These are phyloP conservation scores for Picea sitchensis DNA, from an alignment of 75 land plant species.

Conservation along the genomic window DNA sequence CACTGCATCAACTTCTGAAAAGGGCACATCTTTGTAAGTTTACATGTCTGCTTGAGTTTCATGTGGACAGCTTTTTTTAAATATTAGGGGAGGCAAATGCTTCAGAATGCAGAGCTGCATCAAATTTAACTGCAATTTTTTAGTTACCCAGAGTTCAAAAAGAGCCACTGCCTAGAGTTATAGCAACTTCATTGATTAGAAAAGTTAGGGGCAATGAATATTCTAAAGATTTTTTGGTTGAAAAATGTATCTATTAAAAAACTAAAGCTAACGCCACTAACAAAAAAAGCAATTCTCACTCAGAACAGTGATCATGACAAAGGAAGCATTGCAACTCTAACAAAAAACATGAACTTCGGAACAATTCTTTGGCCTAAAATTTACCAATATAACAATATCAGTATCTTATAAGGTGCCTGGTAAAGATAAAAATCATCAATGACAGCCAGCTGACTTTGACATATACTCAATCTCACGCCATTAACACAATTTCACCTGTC, in stretches of 20 bases:
- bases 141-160: too few relatives aligned
- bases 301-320: background rate
- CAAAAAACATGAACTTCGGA: background rate
- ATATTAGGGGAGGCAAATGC: background rate
- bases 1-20: background rate
- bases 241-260: background rate
- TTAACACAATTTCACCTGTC: too few relatives aligned
- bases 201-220: background rate
- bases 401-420: background rate
- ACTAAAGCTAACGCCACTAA: background rate
- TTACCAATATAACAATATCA: background rate
- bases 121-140: background rate
- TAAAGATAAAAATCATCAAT: too few relatives aligned
- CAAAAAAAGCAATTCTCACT: background rate
- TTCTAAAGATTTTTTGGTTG: background rate
- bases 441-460: too few relatives aligned
- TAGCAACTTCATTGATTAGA: background rate
- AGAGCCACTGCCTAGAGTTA: background rate
- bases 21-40: background rate
- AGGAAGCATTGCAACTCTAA: background rate
- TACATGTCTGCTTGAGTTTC: background rate
- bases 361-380: background rate
- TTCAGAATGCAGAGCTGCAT: background rate
- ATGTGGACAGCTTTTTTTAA: background rate
- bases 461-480: too few relatives aligned